Percentiles rank a stretch among this genome's conserved stretches.
These are phyloP conservation scores for Cyclaneusma minus DNA, from an alignment of 2,329 filamentous ascomycete species.

Conservation along the genomic window DNA sequence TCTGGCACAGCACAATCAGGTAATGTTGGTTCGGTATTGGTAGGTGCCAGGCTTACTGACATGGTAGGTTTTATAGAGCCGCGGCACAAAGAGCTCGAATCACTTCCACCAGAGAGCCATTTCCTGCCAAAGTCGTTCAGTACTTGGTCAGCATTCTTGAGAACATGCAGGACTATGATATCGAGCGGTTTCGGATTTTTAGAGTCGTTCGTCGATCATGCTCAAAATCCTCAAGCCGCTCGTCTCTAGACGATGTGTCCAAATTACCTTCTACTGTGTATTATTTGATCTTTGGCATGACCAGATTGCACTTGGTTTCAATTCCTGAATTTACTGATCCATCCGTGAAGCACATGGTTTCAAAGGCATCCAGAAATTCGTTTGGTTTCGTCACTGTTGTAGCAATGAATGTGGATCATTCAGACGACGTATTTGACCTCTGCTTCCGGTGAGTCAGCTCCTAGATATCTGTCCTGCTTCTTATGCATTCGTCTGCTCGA, in stretches of 20 bases:
- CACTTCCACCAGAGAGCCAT: slow-evolving; percentile 31
- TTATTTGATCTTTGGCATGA: slow-evolving; percentile 53
- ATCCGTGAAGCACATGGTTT: slow-evolving; percentile 26
- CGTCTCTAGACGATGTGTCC: slow-evolving; percentile 49
- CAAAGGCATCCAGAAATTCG: slow-evolving; percentile 28
- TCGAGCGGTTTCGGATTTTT: slow-evolving; percentile 50
- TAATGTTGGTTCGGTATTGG: too few relatives aligned
- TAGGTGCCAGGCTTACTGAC: too few relatives aligned
- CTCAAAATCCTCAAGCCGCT: slow-evolving; percentile 33
- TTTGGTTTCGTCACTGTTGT: slow-evolving; percentile 49
- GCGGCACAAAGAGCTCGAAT: slow-evolving; percentile 41
- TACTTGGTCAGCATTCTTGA: slow-evolving; percentile 47
- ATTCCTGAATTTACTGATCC: slow-evolving; percentile 37
- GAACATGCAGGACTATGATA: slow-evolving; percentile 52
- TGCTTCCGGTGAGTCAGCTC: slow-evolving; percentile 35
- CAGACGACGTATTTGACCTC: slow-evolving; percentile 51
- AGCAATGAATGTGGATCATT: slow-evolving; percentile 39
- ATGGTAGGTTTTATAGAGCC: too few relatives aligned
- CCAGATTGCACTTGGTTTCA: slow-evolving; percentile 56
- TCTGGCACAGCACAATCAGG: slow-evolving; percentile 49
- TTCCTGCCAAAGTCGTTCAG: slow-evolving; percentile 43
- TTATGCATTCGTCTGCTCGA: background rate
- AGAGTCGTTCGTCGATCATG: slow-evolving; percentile 49
- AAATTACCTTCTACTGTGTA: slow-evolving; percentile 49
- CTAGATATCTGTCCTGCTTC: background rate